Conservation (phyloP, 371 early-diverging fungal species). For the Syncephalastrum sp. region DNA sequence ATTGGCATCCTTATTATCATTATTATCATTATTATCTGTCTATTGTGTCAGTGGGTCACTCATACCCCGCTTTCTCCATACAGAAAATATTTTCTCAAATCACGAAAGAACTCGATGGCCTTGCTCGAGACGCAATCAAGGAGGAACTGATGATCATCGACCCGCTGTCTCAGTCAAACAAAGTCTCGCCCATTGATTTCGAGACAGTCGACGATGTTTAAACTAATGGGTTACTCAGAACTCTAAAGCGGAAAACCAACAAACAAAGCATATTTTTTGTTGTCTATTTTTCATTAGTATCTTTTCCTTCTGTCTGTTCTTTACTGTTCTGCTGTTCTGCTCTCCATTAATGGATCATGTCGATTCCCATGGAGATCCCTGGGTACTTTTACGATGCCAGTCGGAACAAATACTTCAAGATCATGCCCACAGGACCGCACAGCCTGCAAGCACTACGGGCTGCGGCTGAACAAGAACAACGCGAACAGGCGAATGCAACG, state of each 20-base stretch:
- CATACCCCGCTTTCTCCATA: too few relatives aligned
- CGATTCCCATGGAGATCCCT: conserved; percentile 33
- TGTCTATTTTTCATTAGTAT: too few relatives aligned
- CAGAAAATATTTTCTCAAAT: conserved; percentile 54
- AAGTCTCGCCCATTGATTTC: conserved; percentile 46
- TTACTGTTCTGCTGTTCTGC: too few relatives aligned
- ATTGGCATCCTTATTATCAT: too few relatives aligned
- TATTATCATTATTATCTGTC: too few relatives aligned
- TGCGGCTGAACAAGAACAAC: conserved; percentile 7
- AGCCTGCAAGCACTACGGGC: conserved; percentile 13
- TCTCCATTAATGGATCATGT: too few relatives aligned
- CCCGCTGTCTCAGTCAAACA: conserved; percentile 38
- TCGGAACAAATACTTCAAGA: conserved; percentile 53
- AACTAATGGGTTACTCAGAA: conserved; percentile 2
- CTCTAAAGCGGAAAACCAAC: too few relatives aligned
- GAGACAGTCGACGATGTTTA: conserved; percentile 32
- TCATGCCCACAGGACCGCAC: conserved; percentile 31
- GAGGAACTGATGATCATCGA: conserved; percentile 53
- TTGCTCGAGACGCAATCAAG: conserved; percentile 55
- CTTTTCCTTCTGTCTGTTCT: too few relatives aligned
- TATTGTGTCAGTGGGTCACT: too few relatives aligned
- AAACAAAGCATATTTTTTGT: too few relatives aligned
- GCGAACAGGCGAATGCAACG: not conserved
- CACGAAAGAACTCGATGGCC: conserved; percentile 54
- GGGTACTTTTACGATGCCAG: conserved; percentile 56